Percentiles rank a stretch among this genome's conserved stretches.
phyloP scores from a whole-genome alignment of 83 land plant species.

The Picea abies region DNA sequence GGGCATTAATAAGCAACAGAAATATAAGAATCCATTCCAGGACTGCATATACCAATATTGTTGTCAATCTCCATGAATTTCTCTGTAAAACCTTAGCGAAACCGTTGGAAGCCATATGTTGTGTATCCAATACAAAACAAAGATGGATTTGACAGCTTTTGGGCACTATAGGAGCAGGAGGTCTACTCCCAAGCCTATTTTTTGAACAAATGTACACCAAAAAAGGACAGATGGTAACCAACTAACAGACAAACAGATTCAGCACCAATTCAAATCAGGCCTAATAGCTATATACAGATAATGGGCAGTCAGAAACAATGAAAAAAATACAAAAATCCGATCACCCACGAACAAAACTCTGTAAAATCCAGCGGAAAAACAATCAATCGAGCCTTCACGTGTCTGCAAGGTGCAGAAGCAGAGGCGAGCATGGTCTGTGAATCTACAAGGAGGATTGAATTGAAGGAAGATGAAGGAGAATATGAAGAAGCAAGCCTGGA shows the following conservation, averaged over 20 bases:
- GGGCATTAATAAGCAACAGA: constrained; percentile 39
- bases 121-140: background rate
- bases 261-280: background rate
- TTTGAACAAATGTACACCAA: background rate
- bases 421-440: background rate
- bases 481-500: background rate
- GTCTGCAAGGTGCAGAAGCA: constrained; percentile 13
- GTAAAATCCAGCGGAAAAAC: background rate
- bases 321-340: background rate
- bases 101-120: constrained; percentile 12
- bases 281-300: constrained; percentile 10
- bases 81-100: constrained; percentile 1
- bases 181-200: constrained; percentile 12
- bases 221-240: background rate
- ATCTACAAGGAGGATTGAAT: background rate
- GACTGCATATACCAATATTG: constrained; percentile 42
- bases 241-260: background rate
- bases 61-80: constrained; percentile 15
- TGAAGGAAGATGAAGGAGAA: background rate
- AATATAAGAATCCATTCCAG: constrained; percentile 59
- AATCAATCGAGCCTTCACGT: background rate
- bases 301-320: constrained; percentile 9
- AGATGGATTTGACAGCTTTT: background rate
- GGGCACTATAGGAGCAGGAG: constrained; percentile 12
- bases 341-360: background rate